phyloP scores from a whole-genome alignment of 2,329 filamentous ascomycete species.

The Pseudogymnoascus sp. region DNA sequence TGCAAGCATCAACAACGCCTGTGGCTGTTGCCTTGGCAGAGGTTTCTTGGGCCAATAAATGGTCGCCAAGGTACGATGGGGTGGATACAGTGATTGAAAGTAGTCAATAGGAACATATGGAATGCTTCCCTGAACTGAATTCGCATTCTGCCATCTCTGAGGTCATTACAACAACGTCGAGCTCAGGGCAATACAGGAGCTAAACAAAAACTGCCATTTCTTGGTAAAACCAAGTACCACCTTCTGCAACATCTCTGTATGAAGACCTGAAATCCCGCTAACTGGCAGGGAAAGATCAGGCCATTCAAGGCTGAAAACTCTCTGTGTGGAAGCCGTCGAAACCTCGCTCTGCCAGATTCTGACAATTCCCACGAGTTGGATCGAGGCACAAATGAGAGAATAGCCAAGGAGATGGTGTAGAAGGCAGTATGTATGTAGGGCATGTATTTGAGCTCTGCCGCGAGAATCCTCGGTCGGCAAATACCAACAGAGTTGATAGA shows the following conservation, averaged over 20 bases:
- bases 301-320: conserved; percentile 14
- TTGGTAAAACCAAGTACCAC: conserved; percentile 16
- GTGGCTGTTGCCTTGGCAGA: conserved; percentile 45
- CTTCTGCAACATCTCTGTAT: conserved; percentile 24
- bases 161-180: conserved; percentile 13
- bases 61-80: conserved; percentile 29
- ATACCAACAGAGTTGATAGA: conserved; percentile 19
- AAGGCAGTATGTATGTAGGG: conserved; percentile 28
- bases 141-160: conserved; percentile 23
- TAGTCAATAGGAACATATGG: conserved; percentile 38
- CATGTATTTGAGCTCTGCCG: conserved; percentile 25
- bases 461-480: conserved; percentile 2
- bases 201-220: conserved; percentile 2
- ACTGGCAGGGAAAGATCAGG: not conserved
- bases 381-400: conserved; percentile 20
- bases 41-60: conserved; percentile 37
- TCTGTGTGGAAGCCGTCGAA: conserved; percentile 35
- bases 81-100: conserved; percentile 35
- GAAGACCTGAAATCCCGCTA: conserved; percentile 20
- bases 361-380: conserved; percentile 52
- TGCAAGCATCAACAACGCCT: conserved; percentile 35
- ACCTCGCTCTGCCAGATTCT: conserved; percentile 44
- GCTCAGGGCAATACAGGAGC: not conserved
- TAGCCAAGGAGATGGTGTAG: conserved; percentile 22
- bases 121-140: conserved; percentile 29